Conservation (phyloP, 164 flowering plant species). For the Saururus chinensis region DNA sequence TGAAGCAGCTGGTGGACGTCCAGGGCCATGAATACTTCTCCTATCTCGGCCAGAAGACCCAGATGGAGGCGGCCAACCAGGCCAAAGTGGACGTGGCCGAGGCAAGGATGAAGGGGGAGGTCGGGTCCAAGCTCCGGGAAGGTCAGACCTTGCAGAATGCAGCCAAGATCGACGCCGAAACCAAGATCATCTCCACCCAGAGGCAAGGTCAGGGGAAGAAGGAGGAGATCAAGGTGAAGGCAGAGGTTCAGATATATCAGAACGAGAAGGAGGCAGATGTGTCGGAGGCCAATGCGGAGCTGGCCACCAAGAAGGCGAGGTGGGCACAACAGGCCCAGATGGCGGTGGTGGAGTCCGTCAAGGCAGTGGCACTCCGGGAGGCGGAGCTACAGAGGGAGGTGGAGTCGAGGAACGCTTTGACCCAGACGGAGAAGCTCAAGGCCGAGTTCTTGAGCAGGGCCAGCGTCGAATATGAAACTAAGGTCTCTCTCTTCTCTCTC, state of each 20-base stretch:
- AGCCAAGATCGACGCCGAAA: constrained; percentile 20
- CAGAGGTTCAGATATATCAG: not conserved
- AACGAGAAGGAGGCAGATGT: not conserved
- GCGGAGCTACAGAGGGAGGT: constrained; percentile 22
- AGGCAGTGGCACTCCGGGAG: not conserved
- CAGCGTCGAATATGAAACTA: constrained; percentile 17
- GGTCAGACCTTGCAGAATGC: constrained; percentile 20
- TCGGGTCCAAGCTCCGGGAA: constrained; percentile 17
- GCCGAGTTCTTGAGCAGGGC: not conserved
- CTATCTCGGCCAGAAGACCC: constrained; percentile 32
- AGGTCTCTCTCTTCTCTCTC: not conserved
- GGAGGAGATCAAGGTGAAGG: not conserved
- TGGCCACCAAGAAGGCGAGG: not conserved
- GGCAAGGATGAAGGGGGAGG: constrained; percentile 20
- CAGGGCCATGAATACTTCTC: constrained; percentile 36
- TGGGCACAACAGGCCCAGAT: not conserved
- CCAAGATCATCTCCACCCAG: constrained; percentile 12
- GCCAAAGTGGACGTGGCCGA: constrained; percentile 21
- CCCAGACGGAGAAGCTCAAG: constrained; percentile 9
- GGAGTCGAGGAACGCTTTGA: constrained; percentile 19
- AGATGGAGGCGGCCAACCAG: constrained; percentile 31
- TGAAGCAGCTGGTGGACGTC: constrained; percentile 32
- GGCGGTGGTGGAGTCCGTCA: not conserved
- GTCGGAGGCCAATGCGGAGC: not conserved
- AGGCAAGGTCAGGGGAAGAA: constrained; percentile 6